A percentile compares a stretch with the other conserved stretches of the same genome.
phyloP scores from a whole-genome alignment of 2,329 filamentous ascomycete species.

The Fusarium pininemorale region DNA sequence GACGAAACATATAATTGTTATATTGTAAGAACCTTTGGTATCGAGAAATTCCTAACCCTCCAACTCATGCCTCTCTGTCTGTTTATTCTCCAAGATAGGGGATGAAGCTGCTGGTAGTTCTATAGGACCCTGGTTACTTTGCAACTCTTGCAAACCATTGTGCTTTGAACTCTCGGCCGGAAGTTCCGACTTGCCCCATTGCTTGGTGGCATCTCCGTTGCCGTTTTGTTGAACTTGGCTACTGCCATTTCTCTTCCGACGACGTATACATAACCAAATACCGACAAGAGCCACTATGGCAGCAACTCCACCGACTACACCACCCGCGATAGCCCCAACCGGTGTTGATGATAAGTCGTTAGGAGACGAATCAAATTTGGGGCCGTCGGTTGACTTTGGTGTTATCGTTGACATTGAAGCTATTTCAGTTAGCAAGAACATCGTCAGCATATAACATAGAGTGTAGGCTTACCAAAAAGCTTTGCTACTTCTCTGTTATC shows the following conservation, averaged over 20 bases:
- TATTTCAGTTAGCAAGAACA: not conserved
- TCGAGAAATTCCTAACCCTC: not conserved
- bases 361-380: fast-evolving
- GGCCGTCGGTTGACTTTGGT: fast-evolving
- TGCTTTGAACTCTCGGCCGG: fast-evolving
- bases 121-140: fast-evolving
- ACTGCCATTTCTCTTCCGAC: not conserved
- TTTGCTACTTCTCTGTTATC: not conserved
- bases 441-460: fast-evolving
- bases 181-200: not conserved
- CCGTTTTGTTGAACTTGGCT: fast-evolving
- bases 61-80: not conserved
- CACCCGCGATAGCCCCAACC: not conserved
- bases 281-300: not conserved
- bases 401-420: not conserved
- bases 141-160: not conserved
- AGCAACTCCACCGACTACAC: not conserved
- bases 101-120: not conserved
- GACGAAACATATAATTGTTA: too few relatives aligned
- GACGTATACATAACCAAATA: not conserved
- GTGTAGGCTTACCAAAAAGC: not conserved
- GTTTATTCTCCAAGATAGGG: fast-evolving
- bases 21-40: too few relatives aligned
- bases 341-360: fast-evolving
- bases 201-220: fast-evolving